Evolutionary conservation across 75 land plant genomes (phyloP).

Genomic region (Pinus tabuliformis): DNA sequence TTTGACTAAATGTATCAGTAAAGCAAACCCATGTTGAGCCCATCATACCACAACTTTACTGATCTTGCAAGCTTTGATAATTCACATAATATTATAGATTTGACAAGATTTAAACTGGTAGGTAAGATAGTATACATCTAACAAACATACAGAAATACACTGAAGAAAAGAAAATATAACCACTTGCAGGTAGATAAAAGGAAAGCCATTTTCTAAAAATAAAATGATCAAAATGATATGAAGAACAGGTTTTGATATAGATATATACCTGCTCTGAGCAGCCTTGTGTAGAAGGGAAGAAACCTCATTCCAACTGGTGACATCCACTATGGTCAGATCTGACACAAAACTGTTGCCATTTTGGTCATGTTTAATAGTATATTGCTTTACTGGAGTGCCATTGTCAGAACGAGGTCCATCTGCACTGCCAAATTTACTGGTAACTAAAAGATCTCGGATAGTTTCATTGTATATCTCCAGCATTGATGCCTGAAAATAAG

Average conservation of each 20-base stretch:
- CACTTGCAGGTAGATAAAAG: not conserved
- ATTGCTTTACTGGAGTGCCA: slow-evolving; percentile 52
- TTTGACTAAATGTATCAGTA: not conserved
- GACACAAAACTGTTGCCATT: slow-evolving; percentile 84
- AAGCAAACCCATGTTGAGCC: not conserved
- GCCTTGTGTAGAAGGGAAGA: slow-evolving; percentile 75
- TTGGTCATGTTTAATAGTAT: slow-evolving; percentile 78
- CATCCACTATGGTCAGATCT: slow-evolving; percentile 88
- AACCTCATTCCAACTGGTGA: slow-evolving; percentile 73
- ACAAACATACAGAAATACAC: not conserved
- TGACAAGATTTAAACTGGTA: not conserved
- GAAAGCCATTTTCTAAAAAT: not conserved
- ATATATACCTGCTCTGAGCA: slow-evolving; percentile 79
- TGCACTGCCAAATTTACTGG: slow-evolving; percentile 21
- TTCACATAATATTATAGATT: not conserved
- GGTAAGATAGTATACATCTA: not conserved
- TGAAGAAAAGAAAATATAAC: not conserved
- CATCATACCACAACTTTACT: not conserved
- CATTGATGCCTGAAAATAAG: slow-evolving; percentile 79
- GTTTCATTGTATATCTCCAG: slow-evolving; percentile 98
- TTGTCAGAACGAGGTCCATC: slow-evolving; percentile 21
- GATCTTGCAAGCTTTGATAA: not conserved
- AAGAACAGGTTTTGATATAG: not conserved
- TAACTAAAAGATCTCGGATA: slow-evolving; percentile 72
- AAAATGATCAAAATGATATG: not conserved